Percentiles rank a stretch among this genome's conserved stretches.
phyloP scores from a whole-genome alignment of 2,329 filamentous ascomycete species.

The Dactylella cylindrospora region DNA sequence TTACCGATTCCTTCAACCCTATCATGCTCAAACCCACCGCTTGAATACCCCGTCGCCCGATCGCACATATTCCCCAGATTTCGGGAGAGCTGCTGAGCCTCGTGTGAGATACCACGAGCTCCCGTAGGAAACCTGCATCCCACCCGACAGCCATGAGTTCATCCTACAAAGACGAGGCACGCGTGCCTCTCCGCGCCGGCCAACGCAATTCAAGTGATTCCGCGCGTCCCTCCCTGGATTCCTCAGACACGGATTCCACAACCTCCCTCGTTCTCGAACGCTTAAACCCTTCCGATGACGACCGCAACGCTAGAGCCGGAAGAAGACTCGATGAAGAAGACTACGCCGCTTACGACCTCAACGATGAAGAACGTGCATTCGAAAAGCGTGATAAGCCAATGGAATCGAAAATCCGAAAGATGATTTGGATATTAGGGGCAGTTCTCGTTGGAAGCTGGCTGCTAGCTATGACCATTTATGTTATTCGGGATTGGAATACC shows the following conservation, averaged over 20 bases:
- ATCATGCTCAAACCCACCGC: constrained; percentile 39
- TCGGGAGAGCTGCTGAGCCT: constrained; percentile 1
- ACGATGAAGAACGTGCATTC: constrained; percentile 53
- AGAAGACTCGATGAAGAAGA: constrained; percentile 51
- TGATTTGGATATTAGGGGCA: constrained; percentile 63
- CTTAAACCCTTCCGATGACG: constrained; percentile 59
- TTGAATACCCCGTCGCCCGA: constrained; percentile 12
- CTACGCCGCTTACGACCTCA: constrained; percentile 57
- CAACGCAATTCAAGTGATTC: constrained; percentile 47
- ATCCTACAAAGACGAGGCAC: constrained; percentile 39
- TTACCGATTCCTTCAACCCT: constrained; percentile 9
- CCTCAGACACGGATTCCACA: constrained; percentile 75
- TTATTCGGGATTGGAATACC: constrained; percentile 67
- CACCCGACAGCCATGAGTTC: constrained; percentile 27
- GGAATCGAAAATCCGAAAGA: constrained; percentile 66
- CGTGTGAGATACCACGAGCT: neutral
- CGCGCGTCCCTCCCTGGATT: constrained; percentile 59
- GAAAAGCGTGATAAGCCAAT: constrained; percentile 58
- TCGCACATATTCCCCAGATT: neutral
- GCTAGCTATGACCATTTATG: constrained; percentile 66
- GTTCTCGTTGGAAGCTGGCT: constrained; percentile 69
- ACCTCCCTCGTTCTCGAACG: constrained; percentile 80
- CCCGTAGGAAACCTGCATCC: neutral
- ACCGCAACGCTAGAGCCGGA: constrained; percentile 56
- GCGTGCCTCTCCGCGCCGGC: constrained; percentile 34